These are phyloP conservation scores for Fusarium armeniacum DNA, from an alignment of 2,329 filamentous ascomycete species.

Conservation along the genomic window DNA sequence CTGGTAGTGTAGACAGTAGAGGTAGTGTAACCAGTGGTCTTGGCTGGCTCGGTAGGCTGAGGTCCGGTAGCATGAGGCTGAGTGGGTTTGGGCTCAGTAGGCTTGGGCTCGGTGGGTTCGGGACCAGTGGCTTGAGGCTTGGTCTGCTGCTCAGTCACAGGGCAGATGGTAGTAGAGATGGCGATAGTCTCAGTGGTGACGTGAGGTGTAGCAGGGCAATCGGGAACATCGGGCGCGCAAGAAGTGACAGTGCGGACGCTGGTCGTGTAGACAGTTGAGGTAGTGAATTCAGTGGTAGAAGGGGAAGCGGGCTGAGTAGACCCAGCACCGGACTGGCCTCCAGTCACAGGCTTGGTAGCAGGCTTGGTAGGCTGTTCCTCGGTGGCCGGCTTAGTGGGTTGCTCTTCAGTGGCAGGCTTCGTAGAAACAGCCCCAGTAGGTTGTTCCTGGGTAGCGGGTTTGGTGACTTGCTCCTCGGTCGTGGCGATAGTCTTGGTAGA, in stretches of 20 bases:
- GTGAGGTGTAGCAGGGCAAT: slow-evolving; percentile 29
- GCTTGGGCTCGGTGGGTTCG: slow-evolving; percentile 17
- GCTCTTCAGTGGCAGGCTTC: neutral
- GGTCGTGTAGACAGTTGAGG: slow-evolving; percentile 42
- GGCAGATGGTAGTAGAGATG: slow-evolving; percentile 34
- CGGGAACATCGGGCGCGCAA: slow-evolving; percentile 20
- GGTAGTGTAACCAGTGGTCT: slow-evolving; percentile 30
- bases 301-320: slow-evolving; percentile 18
- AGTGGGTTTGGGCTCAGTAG: slow-evolving; percentile 7
- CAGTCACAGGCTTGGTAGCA: slow-evolving; percentile 17
- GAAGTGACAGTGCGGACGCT: slow-evolving; percentile 36
- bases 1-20: slow-evolving; percentile 41
- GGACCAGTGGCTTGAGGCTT: slow-evolving; percentile 9
- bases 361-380: slow-evolving; percentile 2
- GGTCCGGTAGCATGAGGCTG: slow-evolving; percentile 14
- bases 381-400: slow-evolving; percentile 1
- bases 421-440: slow-evolving; percentile 2
- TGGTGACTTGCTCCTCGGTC: slow-evolving; percentile 5
- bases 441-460: slow-evolving; percentile 4
- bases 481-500: slow-evolving; percentile 12
- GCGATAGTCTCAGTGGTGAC: slow-evolving; percentile 38
- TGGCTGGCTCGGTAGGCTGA: slow-evolving; percentile 20
- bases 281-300: slow-evolving; percentile 36
- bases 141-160: slow-evolving; percentile 34
- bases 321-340: slow-evolving; percentile 13